Base-by-base conservation (phyloP, 495 filamentous ascomycete genomes). In the Daldinia concentrica region DNA sequence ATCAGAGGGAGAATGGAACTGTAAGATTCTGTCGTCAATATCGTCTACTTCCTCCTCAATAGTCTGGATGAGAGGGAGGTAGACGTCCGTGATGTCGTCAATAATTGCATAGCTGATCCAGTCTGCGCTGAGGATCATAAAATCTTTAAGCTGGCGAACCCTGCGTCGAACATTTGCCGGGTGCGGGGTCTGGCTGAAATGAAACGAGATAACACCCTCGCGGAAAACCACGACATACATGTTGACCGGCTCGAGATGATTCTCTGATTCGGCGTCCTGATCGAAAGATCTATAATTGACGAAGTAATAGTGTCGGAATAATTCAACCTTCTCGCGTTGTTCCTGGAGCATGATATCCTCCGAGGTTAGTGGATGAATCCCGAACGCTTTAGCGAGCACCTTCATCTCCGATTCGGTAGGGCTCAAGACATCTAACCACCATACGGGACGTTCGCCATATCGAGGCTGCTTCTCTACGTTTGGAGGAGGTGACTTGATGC, bases 51-150 rank as follows among this genome's bases (percentile, higher is more conserved):
- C 95, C 29, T 93, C 87, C 72, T 95, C 92, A 52, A 99, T 95
- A 37, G 85, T 87, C 73, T 96, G 90, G 58, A 98, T 97, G 5
- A 97, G 83, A 0, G 95, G 95, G 0, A 89, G 92, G 69, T 97
- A 99, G 4, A 91, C 94, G 79, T 99, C 95, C 8, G 95, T 98
- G 72, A 99, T 97, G 76, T 99, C 95, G 78, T 99, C 95, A 73
- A 99, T 98, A 71, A 99, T 88, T 32, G 93, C 95, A 72, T 99
- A 99, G 14, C 93, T 96, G 73, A 99, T 98, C 95, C 95, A 99
- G 78, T 99, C 95, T 0, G 94, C 93, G 67, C 90, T 93, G 6
- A 97, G 84, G 70, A 95, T 92, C 72, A 98, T 85, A 77, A 97
- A 98, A 80, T 99, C 96, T 75, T 92, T 92, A 54, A 99, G 85